phyloP scores from a whole-genome alignment of 1,284 basidiomycete species.

The Uromyces viciae-fabae region DNA sequence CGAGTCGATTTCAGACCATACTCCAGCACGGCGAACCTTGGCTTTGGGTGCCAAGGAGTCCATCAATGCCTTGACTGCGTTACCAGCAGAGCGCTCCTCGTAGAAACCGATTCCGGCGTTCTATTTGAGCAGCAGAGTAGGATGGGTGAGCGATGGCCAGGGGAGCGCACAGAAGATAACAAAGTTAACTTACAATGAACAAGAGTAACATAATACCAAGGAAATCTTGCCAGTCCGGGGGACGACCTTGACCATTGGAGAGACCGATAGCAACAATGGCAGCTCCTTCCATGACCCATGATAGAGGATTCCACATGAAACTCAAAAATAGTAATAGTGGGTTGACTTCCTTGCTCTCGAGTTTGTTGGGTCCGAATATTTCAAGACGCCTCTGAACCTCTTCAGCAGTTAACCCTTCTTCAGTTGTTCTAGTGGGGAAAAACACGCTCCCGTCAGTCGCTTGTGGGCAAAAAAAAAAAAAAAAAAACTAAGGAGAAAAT shows the following conservation, averaged over 20 bases:
- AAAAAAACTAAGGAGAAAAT: neutral
- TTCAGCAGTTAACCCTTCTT: constrained; percentile 70
- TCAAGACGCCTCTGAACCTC: constrained; percentile 82
- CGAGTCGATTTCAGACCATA: constrained; percentile 77
- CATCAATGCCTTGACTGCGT: constrained; percentile 98
- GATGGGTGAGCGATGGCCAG: neutral
- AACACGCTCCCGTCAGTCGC: neutral
- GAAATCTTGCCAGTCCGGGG: constrained; percentile 97
- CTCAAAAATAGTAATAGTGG: constrained; percentile 65
- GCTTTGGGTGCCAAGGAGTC: constrained; percentile 98
- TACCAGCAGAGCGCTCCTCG: constrained; percentile 93
- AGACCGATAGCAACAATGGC: constrained; percentile 93
- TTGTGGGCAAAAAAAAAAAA: neutral
- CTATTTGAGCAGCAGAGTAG: neutral
- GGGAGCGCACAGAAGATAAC: neutral
- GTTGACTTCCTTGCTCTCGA: constrained; percentile 84
- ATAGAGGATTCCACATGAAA: constrained; percentile 63
- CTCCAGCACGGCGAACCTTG: constrained; percentile 75
- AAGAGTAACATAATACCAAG: constrained; percentile 89
- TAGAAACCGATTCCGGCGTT: constrained; percentile 98
- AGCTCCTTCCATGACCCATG: constrained; percentile 99
- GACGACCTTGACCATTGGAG: constrained; percentile 79
- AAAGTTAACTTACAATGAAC: constrained; percentile 60
- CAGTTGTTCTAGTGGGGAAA: constrained; percentile 55
- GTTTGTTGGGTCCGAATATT: constrained; percentile 93